Evolutionary conservation across 2,329 filamentous ascomycete genomes (phyloP).

Genomic region (Knufia fluminis): DNA sequence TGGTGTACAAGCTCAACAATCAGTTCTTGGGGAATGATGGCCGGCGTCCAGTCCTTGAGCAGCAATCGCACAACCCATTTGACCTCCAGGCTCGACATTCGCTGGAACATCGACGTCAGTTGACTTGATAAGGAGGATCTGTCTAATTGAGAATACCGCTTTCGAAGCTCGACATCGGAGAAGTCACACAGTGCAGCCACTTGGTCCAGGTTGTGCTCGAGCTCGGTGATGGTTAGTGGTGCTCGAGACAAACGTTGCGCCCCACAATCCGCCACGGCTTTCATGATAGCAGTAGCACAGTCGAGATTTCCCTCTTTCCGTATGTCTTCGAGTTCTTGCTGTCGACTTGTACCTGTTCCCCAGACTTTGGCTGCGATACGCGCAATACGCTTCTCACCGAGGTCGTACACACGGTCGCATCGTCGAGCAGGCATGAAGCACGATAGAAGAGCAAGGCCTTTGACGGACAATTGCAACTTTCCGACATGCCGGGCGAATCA

Average conservation of each 20-base stretch:
- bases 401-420: slow-evolving; percentile 66
- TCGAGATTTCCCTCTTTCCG: slow-evolving; percentile 58
- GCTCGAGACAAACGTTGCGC: slow-evolving; percentile 28
- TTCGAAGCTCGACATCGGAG: slow-evolving; percentile 56
- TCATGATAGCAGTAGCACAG: slow-evolving; percentile 61
- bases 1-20: slow-evolving; percentile 31
- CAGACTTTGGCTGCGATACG: slow-evolving; percentile 58
- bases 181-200: slow-evolving; percentile 62
- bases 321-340: slow-evolving; percentile 47
- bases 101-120: slow-evolving; percentile 50
- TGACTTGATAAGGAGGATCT: slow-evolving; percentile 35
- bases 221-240: slow-evolving; percentile 58
- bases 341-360: slow-evolving; percentile 54
- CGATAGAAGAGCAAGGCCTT: slow-evolving; percentile 57
- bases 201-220: slow-evolving; percentile 56
- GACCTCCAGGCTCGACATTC: slow-evolving; percentile 57
- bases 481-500: slow-evolving; percentile 63
- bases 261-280: slow-evolving; percentile 52
- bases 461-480: slow-evolving; percentile 46
- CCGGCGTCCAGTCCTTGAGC: slow-evolving; percentile 56
- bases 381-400: slow-evolving; percentile 54
- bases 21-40: neutral
- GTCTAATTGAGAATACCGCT: slow-evolving; percentile 24
- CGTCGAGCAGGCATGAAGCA: slow-evolving; percentile 66
- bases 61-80: slow-evolving; percentile 83